Conservation (phyloP, 2,329 filamentous ascomycete species). For the Akanthomyces dipterigenus region DNA sequence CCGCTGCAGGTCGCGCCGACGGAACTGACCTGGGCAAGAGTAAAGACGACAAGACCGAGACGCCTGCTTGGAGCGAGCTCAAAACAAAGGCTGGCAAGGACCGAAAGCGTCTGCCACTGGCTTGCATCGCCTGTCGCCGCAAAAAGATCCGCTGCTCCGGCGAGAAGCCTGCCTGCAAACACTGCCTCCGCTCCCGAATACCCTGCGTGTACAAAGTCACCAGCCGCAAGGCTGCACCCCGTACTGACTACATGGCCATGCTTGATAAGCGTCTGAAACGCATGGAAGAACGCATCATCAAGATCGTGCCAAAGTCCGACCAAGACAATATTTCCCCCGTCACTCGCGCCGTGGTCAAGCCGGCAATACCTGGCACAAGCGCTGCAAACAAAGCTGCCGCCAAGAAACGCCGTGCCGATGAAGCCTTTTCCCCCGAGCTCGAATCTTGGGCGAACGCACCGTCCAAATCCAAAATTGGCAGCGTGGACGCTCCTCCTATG, state of each 20-base stretch:
- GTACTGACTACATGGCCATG: conserved; percentile 99
- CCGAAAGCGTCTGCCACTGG: conserved; percentile 82
- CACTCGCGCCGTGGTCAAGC: conserved; percentile 77
- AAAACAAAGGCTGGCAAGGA: conserved; percentile 95
- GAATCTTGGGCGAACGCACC: conserved; percentile 70
- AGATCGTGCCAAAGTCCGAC: conserved; percentile 84
- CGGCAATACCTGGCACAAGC: conserved; percentile 55
- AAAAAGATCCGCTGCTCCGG: conserved; percentile 98
- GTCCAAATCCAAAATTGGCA: conserved; percentile 39
- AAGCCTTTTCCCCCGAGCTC: conserved; percentile 77
- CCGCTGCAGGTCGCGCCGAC: conserved; percentile 39
- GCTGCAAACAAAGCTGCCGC: conserved; percentile 36
- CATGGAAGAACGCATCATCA: conserved; percentile 97
- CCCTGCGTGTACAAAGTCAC: conserved; percentile 98
- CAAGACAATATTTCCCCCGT: conserved; percentile 60
- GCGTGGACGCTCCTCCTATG: conserved; percentile 37
- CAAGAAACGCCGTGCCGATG: conserved; percentile 79
- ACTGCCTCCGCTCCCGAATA: conserved; percentile 85
- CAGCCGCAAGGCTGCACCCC: conserved; percentile 83
- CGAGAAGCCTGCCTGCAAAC: conserved; percentile 95
- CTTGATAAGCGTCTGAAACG: conserved; percentile 89
- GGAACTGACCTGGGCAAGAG: conserved; percentile 47
- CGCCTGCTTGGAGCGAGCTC: conserved; percentile 70
- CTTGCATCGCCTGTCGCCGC: conserved; percentile 89
- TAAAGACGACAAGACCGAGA: conserved; percentile 53